Conservation (phyloP, 495 filamentous ascomycete genomes). For the Penicillium paxilli region DNA sequence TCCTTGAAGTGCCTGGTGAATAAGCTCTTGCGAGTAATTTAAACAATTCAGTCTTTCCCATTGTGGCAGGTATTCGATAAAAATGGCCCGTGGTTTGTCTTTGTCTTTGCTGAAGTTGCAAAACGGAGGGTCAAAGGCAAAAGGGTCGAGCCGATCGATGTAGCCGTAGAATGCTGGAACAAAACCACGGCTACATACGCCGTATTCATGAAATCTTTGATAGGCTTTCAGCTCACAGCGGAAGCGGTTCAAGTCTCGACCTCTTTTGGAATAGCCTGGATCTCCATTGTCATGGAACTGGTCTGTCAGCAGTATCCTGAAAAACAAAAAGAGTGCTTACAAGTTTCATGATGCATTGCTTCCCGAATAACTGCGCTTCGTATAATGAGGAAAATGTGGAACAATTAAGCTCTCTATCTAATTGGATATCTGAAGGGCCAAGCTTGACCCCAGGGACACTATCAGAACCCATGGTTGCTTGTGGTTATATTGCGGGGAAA, state of each 20-base stretch:
- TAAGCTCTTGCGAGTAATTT: background rate
- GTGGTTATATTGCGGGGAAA: too few relatives aligned
- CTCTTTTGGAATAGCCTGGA: background rate
- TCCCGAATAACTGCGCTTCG: too few relatives aligned
- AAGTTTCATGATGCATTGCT: too few relatives aligned
- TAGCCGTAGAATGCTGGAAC: background rate
- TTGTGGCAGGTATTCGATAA: background rate
- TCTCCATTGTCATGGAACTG: background rate
- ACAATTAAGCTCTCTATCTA: too few relatives aligned
- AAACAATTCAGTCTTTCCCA: background rate
- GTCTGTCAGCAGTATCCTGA: too few relatives aligned
- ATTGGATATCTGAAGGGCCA: too few relatives aligned
- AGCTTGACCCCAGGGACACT: too few relatives aligned
- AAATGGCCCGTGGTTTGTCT: background rate
- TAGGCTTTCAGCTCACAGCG: background rate
- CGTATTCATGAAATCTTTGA: background rate
- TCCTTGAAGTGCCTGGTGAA: background rate
- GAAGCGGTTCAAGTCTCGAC: background rate
- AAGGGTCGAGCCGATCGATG: background rate
- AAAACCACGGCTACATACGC: background rate
- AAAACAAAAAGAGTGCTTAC: too few relatives aligned
- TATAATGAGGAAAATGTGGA: too few relatives aligned
- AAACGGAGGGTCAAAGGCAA: background rate
- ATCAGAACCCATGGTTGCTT: too few relatives aligned
- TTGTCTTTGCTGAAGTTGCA: background rate